Percentiles rank a stretch among this genome's conserved stretches.
Conservation (phyloP, 345 rosid genomes). For the Melaleuca quinquenervia region DNA sequence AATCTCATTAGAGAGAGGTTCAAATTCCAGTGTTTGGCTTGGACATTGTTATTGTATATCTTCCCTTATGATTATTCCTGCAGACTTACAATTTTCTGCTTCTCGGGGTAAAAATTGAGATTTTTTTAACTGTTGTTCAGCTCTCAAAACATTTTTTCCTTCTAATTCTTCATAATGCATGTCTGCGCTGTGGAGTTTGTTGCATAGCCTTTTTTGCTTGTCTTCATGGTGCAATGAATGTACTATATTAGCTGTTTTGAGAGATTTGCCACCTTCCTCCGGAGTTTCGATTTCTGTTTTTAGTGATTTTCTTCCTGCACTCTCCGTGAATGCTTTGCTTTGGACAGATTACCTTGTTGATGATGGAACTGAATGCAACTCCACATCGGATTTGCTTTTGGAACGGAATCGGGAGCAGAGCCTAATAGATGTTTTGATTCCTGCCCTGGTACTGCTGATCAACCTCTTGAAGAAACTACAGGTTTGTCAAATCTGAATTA, state of each 20-base stretch:
- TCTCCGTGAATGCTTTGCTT: neutral
- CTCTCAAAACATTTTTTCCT: neutral
- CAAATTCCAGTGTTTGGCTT: neutral
- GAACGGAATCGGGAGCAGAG: constrained; percentile 97
- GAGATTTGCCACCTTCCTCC: neutral
- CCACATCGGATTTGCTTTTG: constrained; percentile 83
- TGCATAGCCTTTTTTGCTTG: neutral
- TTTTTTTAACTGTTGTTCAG: neutral
- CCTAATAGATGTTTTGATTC: constrained; percentile 79
- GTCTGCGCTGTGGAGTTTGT: neutral
- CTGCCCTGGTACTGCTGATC: constrained; percentile 68
- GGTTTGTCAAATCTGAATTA: constrained; percentile 30
- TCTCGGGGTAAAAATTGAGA: neutral
- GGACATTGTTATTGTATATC: neutral
- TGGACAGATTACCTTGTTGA: constrained; percentile 92
- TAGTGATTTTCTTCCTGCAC: neutral
- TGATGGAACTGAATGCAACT: constrained; percentile 91
- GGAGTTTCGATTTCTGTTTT: neutral
- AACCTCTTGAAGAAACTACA: constrained; percentile 68
- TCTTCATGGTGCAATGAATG: neutral
- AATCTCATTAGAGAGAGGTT: neutral
- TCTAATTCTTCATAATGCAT: neutral
- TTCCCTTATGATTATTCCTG: neutral
- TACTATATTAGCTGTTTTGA: neutral
- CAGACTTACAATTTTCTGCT: neutral